phyloP scores from a whole-genome alignment of 1,284 basidiomycete genomes.

The Irpex lacteus region DNA sequence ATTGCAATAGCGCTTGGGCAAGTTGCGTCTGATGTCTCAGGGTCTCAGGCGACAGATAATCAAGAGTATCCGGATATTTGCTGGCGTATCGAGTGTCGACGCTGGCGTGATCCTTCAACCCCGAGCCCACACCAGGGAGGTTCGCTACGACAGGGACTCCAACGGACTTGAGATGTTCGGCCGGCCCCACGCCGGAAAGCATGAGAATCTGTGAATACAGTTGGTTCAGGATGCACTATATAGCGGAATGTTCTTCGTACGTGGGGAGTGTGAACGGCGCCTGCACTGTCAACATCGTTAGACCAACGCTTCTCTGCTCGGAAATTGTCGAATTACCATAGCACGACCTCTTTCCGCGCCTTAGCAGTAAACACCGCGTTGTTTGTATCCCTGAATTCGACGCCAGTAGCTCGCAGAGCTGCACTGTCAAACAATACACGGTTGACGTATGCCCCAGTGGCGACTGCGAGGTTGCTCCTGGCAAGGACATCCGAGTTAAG shows the following conservation, averaged over 20 bases:
- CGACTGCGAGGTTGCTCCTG: constrained; percentile 60
- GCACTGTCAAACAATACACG: constrained; percentile 54
- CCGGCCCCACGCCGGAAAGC: constrained; percentile 67
- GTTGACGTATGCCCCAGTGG: constrained; percentile 50
- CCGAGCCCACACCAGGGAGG: constrained; percentile 34
- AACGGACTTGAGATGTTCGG: constrained; percentile 45
- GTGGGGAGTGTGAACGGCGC: constrained; percentile 62
- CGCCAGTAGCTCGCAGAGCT: constrained; percentile 51
- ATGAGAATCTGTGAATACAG: constrained; percentile 53
- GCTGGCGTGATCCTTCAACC: constrained; percentile 58
- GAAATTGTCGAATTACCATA: constrained; percentile 44
- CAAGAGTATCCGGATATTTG: constrained; percentile 41
- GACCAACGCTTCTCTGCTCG: background rate
- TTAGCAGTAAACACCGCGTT: constrained; percentile 39
- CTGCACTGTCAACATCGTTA: constrained; percentile 43
- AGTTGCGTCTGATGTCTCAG: constrained; percentile 34
- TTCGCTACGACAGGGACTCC: constrained; percentile 45
- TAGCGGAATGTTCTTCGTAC: constrained; percentile 25
- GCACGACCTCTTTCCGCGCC: constrained; percentile 57
- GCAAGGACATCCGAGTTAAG: constrained; percentile 58
- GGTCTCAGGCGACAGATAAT: constrained; percentile 36
- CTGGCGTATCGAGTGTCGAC: constrained; percentile 50
- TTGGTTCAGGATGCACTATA: background rate
- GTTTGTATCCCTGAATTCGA: constrained; percentile 48
- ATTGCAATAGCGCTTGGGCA: constrained; percentile 37